phyloP scores from a whole-genome alignment of 495 filamentous ascomycete genomes.

The Lentithecium fluviatile region DNA sequence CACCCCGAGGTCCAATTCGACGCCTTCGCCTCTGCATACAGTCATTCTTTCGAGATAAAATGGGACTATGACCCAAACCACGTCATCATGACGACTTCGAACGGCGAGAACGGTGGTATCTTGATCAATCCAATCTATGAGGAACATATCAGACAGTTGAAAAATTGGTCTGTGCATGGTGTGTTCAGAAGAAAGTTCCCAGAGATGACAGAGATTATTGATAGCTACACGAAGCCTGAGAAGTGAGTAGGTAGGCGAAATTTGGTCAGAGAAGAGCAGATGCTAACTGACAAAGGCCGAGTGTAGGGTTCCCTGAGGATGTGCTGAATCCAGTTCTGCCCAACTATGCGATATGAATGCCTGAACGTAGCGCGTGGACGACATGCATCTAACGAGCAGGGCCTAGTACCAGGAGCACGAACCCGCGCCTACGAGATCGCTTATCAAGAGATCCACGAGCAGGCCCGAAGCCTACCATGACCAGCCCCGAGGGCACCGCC shows the following conservation, averaged over 20 bases:
- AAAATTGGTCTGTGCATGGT: constrained; percentile 16
- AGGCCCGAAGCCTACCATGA: no score
- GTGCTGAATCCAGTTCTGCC: no score
- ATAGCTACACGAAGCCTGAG: constrained; percentile 4
- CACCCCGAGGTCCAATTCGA: constrained; percentile 14
- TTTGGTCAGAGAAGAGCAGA: no score
- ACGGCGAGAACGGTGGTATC: constrained; percentile 6
- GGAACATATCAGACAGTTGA: constrained; percentile 20
- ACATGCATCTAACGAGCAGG: no score
- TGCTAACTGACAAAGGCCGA: no score
- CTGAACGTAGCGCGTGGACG: no score
- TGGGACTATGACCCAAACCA: constrained; percentile 22
- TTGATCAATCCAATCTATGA: constrained; percentile 26
- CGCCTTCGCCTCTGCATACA: constrained; percentile 22
- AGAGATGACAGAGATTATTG: constrained; percentile 15
- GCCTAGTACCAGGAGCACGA: no score
- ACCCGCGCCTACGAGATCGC: no score
- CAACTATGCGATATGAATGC: no score
- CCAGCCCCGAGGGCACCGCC: no score
- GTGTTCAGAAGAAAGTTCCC: constrained; percentile 16
- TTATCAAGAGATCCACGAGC: no score
- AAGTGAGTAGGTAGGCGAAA: constrained; percentile 1
- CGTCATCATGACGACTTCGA: constrained; percentile 13
- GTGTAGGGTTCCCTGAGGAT: no score
- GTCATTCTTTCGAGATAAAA: constrained; percentile 7